Conservation (phyloP, 495 filamentous ascomycete genomes). For the Penicillium desertorum region DNA sequence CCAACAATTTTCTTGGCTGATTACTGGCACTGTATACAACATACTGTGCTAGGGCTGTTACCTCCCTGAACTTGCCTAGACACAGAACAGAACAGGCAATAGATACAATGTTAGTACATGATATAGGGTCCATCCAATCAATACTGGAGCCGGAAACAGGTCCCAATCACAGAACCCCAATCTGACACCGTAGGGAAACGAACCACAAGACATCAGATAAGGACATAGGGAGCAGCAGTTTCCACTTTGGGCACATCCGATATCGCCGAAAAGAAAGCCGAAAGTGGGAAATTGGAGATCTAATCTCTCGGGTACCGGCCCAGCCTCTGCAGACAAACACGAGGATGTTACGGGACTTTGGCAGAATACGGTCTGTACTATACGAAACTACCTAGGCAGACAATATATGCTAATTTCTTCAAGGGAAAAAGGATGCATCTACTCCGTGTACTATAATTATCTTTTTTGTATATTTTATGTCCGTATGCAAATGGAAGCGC, state of each 20-base stretch:
- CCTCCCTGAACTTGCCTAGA: background rate
- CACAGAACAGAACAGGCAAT: background rate
- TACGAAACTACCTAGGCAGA: background rate
- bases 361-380: background rate
- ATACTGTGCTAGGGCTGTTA: background rate
- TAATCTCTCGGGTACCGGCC: slow-evolving; percentile 7
- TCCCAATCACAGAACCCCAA: background rate
- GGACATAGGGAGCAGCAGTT: background rate
- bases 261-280: slow-evolving; percentile 7
- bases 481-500: no score
- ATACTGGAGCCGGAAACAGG: background rate
- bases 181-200: background rate
- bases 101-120: background rate
- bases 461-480: no score
- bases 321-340: background rate
- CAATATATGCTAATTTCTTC: background rate
- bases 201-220: background rate
- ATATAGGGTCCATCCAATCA: background rate
- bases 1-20: background rate
- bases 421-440: background rate
- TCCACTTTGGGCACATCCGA: slow-evolving; percentile 7
- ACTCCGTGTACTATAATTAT: background rate
- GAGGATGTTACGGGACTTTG: background rate
- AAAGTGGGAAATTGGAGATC: background rate
- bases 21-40: background rate